Base-by-base conservation (phyloP, 176 grass and related monocot species). In the Cenchrus purpureus region DNA sequence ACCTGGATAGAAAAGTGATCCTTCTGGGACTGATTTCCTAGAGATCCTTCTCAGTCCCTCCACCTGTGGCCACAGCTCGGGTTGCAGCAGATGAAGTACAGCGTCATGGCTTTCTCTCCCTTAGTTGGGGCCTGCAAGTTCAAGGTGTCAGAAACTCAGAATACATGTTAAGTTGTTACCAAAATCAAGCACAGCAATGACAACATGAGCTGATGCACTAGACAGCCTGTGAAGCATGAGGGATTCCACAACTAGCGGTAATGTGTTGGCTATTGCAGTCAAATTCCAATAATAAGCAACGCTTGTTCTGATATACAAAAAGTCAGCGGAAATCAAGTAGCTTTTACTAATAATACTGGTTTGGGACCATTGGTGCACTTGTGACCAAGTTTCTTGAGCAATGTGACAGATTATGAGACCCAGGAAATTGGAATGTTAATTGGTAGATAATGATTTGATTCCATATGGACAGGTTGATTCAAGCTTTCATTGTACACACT, bases 61-160 rank as follows among this genome's bases (percentile, higher is more conserved):
- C 96, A 98, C 71, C 91, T 87, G 90, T 98, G 96, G 6, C 96
- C 91, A 52, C 96, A 98, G 58, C 78, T 98, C 48, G 96, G 91
- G 76, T 93, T 98, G 87, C 96, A 98, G 86, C 96, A 98, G 83
- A 94, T 84, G 83, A 98, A 98, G 83, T 90, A 94, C 80, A 98
- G 89, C 15, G 89, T 83, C 90, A 95, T 61, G 73, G 87, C 91
- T 82, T 87, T 78, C 84, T 94, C 96, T 45, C 87, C 89, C 59
- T 75, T 76, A 22, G 89, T 83, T 0, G 92, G 89, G 10, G 93
- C 91, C 93, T 98, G 83, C 53, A 73, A 46, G 44, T 78, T 16
- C 28, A 76, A 51, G 22, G 59, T 4, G 37, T 16, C 61, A 32
- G 34, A 40, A 40, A 40, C 40, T 7, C 37, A 40, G 37, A 40